Conservation (phyloP, 495 filamentous ascomycete genomes). For the Talaromyces ruber region DNA sequence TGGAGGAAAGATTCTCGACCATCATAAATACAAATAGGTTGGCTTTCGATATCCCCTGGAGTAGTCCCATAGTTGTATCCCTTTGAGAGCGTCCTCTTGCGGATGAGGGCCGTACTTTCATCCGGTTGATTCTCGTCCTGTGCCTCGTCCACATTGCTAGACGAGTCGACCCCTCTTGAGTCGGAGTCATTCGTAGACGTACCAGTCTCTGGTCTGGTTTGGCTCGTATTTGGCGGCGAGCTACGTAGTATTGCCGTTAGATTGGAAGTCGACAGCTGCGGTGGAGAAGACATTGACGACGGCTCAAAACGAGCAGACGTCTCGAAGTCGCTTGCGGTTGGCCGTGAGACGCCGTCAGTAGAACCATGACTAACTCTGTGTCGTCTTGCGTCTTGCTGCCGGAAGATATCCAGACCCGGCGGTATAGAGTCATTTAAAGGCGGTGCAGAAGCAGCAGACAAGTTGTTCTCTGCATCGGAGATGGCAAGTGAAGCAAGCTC, state of each 20-base stretch:
- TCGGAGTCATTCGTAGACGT: conserved; percentile 8
- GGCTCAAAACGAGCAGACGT: neutral
- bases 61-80: conserved; percentile 21
- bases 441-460: conserved; percentile 22
- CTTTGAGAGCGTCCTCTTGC: conserved; percentile 20
- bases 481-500: conserved; percentile 84
- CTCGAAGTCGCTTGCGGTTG: neutral
- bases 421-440: conserved; percentile 17
- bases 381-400: conserved; percentile 6
- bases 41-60: conserved; percentile 29
- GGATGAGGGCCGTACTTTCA: conserved; percentile 36
- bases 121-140: conserved; percentile 14
- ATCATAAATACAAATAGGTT: conserved; percentile 8
- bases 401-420: conserved; percentile 28
- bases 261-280: neutral
- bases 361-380: neutral
- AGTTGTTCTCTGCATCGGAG: conserved; percentile 30
- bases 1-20: neutral
- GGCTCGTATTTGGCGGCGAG: neutral
- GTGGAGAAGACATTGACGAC: neutral
- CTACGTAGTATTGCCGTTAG: neutral
- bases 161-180: conserved; percentile 3
- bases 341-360: neutral
- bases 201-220: conserved; percentile 10
- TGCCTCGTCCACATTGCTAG: neutral